A percentile compares a stretch with the other conserved stretches of the same genome.
Evolutionary conservation across 176 grass and related monocot species (phyloP).

Genomic region (Oryza australiensis): DNA sequence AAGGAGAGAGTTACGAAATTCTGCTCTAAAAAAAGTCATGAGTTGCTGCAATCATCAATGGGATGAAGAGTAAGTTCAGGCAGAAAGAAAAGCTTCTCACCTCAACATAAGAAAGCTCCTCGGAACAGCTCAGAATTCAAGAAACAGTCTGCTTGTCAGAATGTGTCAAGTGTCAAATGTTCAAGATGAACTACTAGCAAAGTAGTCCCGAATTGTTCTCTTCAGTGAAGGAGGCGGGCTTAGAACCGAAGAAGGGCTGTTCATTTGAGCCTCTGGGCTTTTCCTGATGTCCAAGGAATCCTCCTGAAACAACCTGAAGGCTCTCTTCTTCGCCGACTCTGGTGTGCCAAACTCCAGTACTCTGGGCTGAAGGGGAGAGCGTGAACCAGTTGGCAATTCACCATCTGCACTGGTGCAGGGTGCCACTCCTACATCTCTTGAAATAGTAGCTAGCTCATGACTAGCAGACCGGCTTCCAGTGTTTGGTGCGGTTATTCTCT

Average conservation of each 20-base stretch:
- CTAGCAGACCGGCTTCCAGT: conserved; percentile 39
- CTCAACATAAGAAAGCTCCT: conserved; percentile 21
- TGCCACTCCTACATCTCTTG: conserved; percentile 20
- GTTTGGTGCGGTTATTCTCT: conserved; percentile 68
- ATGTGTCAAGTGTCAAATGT: background rate
- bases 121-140: conserved; percentile 5
- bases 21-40: background rate
- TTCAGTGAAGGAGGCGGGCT: conserved; percentile 80
- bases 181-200: conserved; percentile 55
- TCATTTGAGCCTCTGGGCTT: conserved; percentile 44
- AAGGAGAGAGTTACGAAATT: background rate
- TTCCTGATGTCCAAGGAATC: conserved; percentile 41
- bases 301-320: conserved; percentile 53
- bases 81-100: conserved; percentile 15
- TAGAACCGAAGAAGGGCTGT: conserved; percentile 86
- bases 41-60: background rate
- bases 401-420: conserved; percentile 27
- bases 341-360: conserved; percentile 71
- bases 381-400: conserved; percentile 18
- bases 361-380: conserved; percentile 57
- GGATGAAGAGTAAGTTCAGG: background rate
- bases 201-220: conserved; percentile 93
- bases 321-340: conserved; percentile 68
- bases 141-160: conserved; percentile 1
- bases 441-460: conserved; percentile 42